Conservation (phyloP, 2,329 filamentous ascomycete species). For the Phyllosticta ampelicida region DNA sequence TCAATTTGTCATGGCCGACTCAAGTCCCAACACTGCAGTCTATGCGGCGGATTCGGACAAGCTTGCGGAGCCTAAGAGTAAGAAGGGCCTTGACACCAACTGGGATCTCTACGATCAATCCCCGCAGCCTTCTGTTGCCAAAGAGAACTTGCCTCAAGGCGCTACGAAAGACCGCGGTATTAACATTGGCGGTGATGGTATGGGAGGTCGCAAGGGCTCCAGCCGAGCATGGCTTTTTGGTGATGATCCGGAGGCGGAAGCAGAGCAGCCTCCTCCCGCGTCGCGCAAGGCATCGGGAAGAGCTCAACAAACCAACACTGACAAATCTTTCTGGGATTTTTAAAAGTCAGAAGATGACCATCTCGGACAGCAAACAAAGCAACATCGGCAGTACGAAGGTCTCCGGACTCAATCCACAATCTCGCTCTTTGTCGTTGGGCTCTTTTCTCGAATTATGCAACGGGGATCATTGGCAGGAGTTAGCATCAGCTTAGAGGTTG, state of each 20-base stretch:
- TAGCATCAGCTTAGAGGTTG: background rate
- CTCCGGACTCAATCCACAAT: no score
- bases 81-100: constrained; percentile 49
- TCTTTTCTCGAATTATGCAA: background rate
- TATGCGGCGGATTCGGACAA: constrained; percentile 29
- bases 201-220: constrained; percentile 28
- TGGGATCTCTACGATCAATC: constrained; percentile 34
- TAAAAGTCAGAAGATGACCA: constrained; percentile 2
- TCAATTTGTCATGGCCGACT: constrained; percentile 68
- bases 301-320: background rate
- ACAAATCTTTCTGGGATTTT: constrained; percentile 23
- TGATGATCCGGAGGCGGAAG: constrained; percentile 22
- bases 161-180: constrained; percentile 20
- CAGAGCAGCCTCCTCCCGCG: constrained; percentile 7
- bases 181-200: constrained; percentile 31
- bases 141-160: constrained; percentile 16
- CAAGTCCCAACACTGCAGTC: constrained; percentile 39
- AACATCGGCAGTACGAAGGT: background rate
- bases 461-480: background rate
- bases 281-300: constrained; percentile 11
- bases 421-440: no score
- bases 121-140: background rate
- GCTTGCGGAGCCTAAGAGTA: constrained; percentile 12
- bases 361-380: background rate
- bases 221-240: constrained; percentile 32